Conservation (phyloP, 2,329 filamentous ascomycete genomes). For the Trichoderma koningiopsis region DNA sequence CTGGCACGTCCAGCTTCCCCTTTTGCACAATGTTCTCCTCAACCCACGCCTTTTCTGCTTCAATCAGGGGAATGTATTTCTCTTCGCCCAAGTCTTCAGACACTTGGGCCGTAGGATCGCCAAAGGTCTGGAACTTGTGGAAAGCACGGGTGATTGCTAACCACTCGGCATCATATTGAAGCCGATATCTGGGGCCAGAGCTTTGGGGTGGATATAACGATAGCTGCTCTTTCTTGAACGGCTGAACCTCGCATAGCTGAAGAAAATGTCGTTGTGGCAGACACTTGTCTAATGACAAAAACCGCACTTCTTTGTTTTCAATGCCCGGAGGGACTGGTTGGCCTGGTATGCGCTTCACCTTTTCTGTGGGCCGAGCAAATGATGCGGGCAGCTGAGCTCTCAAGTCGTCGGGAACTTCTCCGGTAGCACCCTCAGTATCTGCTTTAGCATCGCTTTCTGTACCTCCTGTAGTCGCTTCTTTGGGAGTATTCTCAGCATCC, state of each 20-base stretch:
- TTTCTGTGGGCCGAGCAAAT: slow-evolving; percentile 54
- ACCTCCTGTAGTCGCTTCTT: neutral
- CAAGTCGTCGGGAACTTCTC: slow-evolving; percentile 61
- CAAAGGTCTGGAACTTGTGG: slow-evolving; percentile 64
- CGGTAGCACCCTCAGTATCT: slow-evolving; percentile 29
- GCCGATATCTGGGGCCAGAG: slow-evolving; percentile 50
- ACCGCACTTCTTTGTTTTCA: slow-evolving; percentile 76
- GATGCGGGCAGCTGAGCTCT: slow-evolving; percentile 76
- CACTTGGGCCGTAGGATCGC: slow-evolving; percentile 56
- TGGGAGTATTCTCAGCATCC: slow-evolving; percentile 19
- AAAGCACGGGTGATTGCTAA: slow-evolving; percentile 89
- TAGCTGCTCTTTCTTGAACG: slow-evolving; percentile 44
- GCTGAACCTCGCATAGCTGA: slow-evolving; percentile 69
- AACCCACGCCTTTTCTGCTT: slow-evolving; percentile 75
- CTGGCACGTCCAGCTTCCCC: slow-evolving; percentile 68
- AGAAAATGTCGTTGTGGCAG: slow-evolving; percentile 78
- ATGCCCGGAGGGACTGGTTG: slow-evolving; percentile 72
- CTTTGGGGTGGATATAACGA: slow-evolving; percentile 29
- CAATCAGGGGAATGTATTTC: slow-evolving; percentile 68
- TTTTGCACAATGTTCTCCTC: slow-evolving; percentile 69
- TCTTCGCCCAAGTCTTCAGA: slow-evolving; percentile 68
- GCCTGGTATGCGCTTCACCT: slow-evolving; percentile 48
- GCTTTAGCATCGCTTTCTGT: slow-evolving; percentile 6
- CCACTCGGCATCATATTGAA: slow-evolving; percentile 93
- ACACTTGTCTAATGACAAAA: slow-evolving; percentile 91